Evolutionary conservation across 257 asterid species (phyloP), one percentile per base, ranked within the genome.

Genomic region (Solanum pinnatisectum): DNA sequence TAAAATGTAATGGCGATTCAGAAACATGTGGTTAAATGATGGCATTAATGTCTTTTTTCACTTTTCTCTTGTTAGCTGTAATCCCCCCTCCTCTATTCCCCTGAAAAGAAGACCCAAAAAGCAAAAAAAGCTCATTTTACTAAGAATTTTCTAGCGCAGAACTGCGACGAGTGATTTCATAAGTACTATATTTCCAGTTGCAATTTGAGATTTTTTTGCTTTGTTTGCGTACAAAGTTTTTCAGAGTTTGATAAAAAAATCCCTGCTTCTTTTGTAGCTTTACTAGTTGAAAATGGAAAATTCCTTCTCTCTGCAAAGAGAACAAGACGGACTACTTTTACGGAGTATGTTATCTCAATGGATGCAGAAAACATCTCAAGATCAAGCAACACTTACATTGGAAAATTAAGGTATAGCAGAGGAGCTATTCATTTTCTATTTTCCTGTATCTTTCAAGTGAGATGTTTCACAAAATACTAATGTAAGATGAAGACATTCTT

Each of bases 231-330:
- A 36, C 30, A 65, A 40, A 84, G 25, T 11, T 86, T 81, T 83
- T 73, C 84, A 87, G 42, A 56, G 11, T 83, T 78, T 90, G 82
- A 87, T 83, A 65, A 30, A 12, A 12, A 27, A 25, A 18, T 70
- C 52, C 39, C 85, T 67, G 85, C 37, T 14, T 76, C 6, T 2
- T 73, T 90, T 87, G 89, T 93, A 96, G 99, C 98, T 91, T 89
- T 96, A 95, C 90, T 95, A 44, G 98, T 94, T 86, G 99, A 96
- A 91, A 96, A 95, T 87, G 99, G 99, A 84, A 96, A 96, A 92
- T 96, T 96, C 89, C 98, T 96, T 89, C 99, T 96, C 90, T 95
- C 99, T 81, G 99, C 99, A 46, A 96, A 95, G 92, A 91, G 99
- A 91, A 95, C 98, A 27, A 97, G 99, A 40, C 90, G 99, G 88